These are phyloP conservation scores for Phlebopus sp. DNA, from an alignment of 1,284 basidiomycete species.

Conservation along the genomic window DNA sequence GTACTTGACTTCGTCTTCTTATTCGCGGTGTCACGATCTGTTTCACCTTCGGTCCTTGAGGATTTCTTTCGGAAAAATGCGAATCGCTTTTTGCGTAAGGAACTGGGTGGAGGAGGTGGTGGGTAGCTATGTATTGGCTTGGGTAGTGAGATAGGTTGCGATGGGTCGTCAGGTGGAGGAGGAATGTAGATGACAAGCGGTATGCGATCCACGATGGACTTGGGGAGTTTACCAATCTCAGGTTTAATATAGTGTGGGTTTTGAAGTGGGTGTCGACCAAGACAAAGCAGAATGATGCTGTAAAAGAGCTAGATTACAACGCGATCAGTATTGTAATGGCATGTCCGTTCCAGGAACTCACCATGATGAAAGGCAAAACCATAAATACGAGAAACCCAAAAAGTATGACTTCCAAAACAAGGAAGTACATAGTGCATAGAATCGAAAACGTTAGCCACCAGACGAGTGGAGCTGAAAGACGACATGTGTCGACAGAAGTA, in stretches of 20 bases:
- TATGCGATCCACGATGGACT: conserved; percentile 67
- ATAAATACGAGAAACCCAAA: conserved; percentile 74
- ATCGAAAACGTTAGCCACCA: conserved; percentile 83
- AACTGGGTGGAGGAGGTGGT: conserved; percentile 43
- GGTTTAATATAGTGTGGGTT: conserved; percentile 68
- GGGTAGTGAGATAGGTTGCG: conserved; percentile 39
- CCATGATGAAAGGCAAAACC: conserved; percentile 71
- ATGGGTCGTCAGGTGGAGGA: conserved; percentile 57
- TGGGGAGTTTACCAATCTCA: conserved; percentile 70
- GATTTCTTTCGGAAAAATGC: conserved; percentile 43
- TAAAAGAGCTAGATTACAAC: conserved; percentile 55
- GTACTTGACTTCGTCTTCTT: conserved; percentile 18
- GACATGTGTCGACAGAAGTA: conserved; percentile 68
- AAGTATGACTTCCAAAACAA: conserved; percentile 68
- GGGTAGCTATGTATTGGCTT: conserved; percentile 55
- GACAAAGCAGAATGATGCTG: conserved; percentile 71
- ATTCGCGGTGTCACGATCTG: conserved; percentile 14
- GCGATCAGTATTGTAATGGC: conserved; percentile 8
- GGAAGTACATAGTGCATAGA: conserved; percentile 74
- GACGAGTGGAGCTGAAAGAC: conserved; percentile 66
- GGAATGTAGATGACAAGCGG: conserved; percentile 82
- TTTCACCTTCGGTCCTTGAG: conserved; percentile 25
- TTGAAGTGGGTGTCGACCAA: conserved; percentile 74
- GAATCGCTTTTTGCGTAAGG: conserved; percentile 44
- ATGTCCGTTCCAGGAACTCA: conserved; percentile 37